These are phyloP conservation scores for Spathaspora boniae DNA, from an alignment of 805 yeast genomes.

Conservation along the genomic window DNA sequence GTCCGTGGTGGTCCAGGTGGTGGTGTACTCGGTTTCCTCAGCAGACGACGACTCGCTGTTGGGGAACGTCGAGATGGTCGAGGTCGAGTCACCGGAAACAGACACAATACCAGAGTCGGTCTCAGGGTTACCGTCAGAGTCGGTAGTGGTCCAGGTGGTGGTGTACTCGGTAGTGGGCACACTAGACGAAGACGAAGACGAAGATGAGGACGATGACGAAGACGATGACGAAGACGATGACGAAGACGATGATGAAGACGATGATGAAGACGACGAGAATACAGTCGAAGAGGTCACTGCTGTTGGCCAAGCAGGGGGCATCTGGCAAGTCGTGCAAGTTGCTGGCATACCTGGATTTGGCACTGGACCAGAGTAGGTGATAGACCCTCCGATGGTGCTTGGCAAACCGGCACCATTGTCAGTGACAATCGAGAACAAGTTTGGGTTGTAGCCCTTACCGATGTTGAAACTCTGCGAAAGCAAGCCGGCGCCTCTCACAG, in stretches of 20 bases:
- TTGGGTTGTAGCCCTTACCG: slow-evolving; percentile 19
- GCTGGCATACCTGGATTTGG: slow-evolving; percentile 17
- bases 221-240: neutral
- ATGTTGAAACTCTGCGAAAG: slow-evolving; percentile 13
- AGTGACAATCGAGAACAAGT: slow-evolving; percentile 11
- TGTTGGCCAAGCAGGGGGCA: slow-evolving; percentile 14
- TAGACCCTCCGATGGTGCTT: slow-evolving; percentile 14
- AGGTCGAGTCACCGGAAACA: slow-evolving; percentile 3
- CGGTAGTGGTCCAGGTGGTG: slow-evolving; percentile 8
- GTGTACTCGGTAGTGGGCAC: slow-evolving; percentile 10
- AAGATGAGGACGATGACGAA: no score
- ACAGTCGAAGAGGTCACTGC: slow-evolving; percentile 8
- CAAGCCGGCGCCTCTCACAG: slow-evolving; percentile 1
- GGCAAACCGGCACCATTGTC: slow-evolving; percentile 15
- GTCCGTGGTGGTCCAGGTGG: slow-evolving; percentile 7
- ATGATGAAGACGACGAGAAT: slow-evolving; percentile 1
- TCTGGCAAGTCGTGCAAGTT: slow-evolving; percentile 15
- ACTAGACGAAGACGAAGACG: slow-evolving; percentile 8
- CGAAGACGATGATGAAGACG: no score
- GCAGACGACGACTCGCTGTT: neutral
- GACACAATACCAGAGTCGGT: slow-evolving; percentile 7
- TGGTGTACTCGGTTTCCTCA: slow-evolving; percentile 7
- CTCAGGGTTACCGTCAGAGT: slow-evolving; percentile 3
- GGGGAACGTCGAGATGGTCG: slow-evolving; percentile 3
- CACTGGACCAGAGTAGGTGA: slow-evolving; percentile 15